Base-by-base conservation (phyloP, 2,329 filamentous ascomycete species). In the Colletotrichum costaricense region DNA sequence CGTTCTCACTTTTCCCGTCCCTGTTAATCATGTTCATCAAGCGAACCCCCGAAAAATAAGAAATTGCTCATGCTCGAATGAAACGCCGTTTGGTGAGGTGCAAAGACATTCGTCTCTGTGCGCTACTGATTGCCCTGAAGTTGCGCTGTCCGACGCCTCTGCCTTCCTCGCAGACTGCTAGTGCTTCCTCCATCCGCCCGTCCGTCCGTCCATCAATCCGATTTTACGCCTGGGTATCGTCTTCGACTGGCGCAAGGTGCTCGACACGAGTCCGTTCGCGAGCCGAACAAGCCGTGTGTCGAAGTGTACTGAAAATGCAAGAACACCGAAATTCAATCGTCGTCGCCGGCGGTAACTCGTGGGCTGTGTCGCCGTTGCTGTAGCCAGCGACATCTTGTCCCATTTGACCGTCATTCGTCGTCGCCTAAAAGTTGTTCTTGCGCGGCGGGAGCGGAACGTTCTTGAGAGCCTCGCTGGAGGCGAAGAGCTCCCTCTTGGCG, bases 401-500 rank as follows among this genome's bases (percentile, higher is more conserved):
- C 26, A 52, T 22, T 52, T 49, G 52, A 3, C 26, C 46, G 30
- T 63, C 5, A 28, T 26, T 49, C 14, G n/a, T 35, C 52, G 33
- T 56, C 52, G 33, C 33, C 33, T 67, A 73, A 24, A 71, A 42
- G 35, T 49, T 30, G 55, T 59, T 66, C 60, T 63, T 74, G 68
- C 49, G 63, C 11, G 68, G 33, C 38, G 68, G 72, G 30, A 67
- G 14, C 7, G 57, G 22, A 24, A 60, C 28, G 5, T 63, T 14
- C 35, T 74, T 74, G 38, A 74, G 57, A 3, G 78, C 74, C 30
- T 77, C 78, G 67, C 82, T 81, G 38, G 81, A 81, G 59, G 82
- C 81, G 19, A 86, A 82, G 19, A 90, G 80, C 42, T 87, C 82
- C 72, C 78, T 80, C 83, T 90, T 90, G 33, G 82, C 83, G 46